Conservation (phyloP, 2,329 filamentous ascomycete genomes). For the Raffaelea deltoideospora region DNA sequence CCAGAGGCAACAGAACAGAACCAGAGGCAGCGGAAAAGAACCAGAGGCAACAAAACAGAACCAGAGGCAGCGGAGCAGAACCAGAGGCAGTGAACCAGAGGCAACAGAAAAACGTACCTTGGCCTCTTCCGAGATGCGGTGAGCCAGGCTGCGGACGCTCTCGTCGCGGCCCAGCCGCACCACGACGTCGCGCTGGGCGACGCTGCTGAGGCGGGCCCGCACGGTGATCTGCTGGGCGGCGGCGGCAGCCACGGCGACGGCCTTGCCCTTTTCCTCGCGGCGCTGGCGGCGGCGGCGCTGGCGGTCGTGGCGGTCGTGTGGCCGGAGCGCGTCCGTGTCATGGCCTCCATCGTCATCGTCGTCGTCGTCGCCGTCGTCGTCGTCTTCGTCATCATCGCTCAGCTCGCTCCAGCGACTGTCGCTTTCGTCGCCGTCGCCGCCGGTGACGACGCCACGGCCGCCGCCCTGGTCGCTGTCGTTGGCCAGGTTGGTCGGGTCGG, state of each 20-base stretch:
- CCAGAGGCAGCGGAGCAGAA: not conserved
- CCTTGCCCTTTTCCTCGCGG: slow-evolving; percentile 40
- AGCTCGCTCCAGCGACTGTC: no score
- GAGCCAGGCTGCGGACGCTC: slow-evolving; percentile 46
- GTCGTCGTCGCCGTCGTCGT: not conserved
- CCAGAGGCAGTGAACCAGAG: not conserved
- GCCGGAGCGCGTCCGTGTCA: slow-evolving; percentile 3
- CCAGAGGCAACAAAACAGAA: not conserved
- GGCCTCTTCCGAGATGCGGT: slow-evolving; percentile 47
- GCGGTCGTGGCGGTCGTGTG: not conserved
- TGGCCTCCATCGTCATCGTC: not conserved
- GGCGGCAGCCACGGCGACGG: slow-evolving; percentile 17
- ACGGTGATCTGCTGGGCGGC: slow-evolving; percentile 37
- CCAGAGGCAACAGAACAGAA: no score
- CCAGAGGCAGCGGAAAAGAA: not conserved
- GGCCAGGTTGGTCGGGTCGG: slow-evolving; percentile 46
- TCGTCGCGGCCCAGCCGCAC: slow-evolving; percentile 44
- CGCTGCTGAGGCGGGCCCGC: slow-evolving; percentile 50
- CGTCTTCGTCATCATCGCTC: slow-evolving; percentile 5
- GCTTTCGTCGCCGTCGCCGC: slow-evolving; percentile 12
- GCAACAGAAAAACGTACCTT: slow-evolving; percentile 30
- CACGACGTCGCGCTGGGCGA: slow-evolving; percentile 46
- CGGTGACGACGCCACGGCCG: slow-evolving; percentile 14
- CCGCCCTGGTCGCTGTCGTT: slow-evolving; percentile 11
- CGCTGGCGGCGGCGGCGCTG: slow-evolving; percentile 11